These are phyloP conservation scores for Dictyostelium discoideum DNA, from an alignment of 78 protist species.

Conservation along the genomic window DNA sequence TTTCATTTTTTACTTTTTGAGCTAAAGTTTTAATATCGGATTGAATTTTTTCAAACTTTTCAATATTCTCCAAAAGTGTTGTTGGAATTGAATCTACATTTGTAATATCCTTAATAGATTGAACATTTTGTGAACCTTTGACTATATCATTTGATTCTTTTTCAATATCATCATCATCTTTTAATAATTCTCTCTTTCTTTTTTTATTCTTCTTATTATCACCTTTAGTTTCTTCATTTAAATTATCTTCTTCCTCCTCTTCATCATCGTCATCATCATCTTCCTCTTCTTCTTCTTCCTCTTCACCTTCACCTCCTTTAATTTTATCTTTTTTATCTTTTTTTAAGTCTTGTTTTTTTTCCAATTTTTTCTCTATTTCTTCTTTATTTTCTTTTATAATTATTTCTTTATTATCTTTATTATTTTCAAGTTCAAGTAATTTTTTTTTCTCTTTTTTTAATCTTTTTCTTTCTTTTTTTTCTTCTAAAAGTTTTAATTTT, in stretches of 20 bases:
- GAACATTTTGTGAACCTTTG: not conserved
- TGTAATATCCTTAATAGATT: not conserved
- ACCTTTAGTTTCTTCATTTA: not conserved
- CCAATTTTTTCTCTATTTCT: not conserved
- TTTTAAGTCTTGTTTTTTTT: not conserved
- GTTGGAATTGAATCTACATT: not conserved
- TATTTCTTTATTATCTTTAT: not conserved
- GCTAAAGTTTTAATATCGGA: not conserved
- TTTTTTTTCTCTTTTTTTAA: not conserved
- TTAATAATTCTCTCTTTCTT: not conserved
- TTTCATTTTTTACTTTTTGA: not conserved
- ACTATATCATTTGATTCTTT: not conserved
- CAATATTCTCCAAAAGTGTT: conserved; percentile 20
- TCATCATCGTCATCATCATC: not conserved
- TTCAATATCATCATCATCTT: not conserved
- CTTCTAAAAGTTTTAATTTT: not conserved
- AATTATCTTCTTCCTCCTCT: not conserved
- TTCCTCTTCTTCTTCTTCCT: not conserved
- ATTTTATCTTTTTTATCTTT: not conserved
- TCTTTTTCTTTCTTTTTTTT: not conserved
- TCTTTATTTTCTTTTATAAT: not conserved
- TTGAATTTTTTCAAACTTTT: not conserved
- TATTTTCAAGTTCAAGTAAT: not conserved
- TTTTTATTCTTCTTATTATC: not conserved
- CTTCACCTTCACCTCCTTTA: not conserved